These are phyloP conservation scores for Lathyrus aphaca DNA, from an alignment of 306 rosid genomes.

Conservation along the genomic window DNA sequence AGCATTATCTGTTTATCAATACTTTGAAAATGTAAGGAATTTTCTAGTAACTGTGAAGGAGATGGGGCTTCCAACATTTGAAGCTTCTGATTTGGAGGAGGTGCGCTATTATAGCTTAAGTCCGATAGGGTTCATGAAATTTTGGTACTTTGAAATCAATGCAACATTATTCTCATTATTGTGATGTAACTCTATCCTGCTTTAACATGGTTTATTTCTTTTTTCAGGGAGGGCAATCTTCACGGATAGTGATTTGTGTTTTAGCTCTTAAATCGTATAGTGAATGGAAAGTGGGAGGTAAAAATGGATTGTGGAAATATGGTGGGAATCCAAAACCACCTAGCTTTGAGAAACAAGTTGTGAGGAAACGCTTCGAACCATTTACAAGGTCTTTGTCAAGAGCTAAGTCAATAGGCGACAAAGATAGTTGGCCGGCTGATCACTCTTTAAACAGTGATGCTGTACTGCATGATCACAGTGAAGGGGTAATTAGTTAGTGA, in stretches of 20 bases:
- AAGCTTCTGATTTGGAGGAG: constrained; percentile 89
- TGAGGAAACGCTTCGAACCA: constrained; percentile 68
- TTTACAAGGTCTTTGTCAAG: constrained; percentile 51
- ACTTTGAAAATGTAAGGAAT: constrained; percentile 55
- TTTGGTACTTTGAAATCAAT: constrained; percentile 12
- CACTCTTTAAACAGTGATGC: constrained; percentile 46
- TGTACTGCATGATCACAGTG: constrained; percentile 44
- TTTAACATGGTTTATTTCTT: neutral
- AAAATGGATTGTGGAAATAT: constrained; percentile 71
- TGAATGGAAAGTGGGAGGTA: constrained; percentile 74
- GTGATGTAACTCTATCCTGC: neutral
- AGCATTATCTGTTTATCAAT: constrained; percentile 49
- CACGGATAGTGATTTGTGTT: constrained; percentile 80
- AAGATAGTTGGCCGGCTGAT: constrained; percentile 50
- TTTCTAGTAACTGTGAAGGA: constrained; percentile 47
- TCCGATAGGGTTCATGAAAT: neutral
- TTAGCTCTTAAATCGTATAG: constrained; percentile 77
- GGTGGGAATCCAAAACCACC: constrained; percentile 60
- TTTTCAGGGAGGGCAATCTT: constrained; percentile 77
- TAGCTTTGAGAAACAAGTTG: constrained; percentile 46
- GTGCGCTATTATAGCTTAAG: constrained; percentile 41
- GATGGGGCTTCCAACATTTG: constrained; percentile 78
- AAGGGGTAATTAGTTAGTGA: constrained; percentile 72
- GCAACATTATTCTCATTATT: neutral
- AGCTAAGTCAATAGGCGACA: constrained; percentile 46